Conservation (phyloP, 164 flowering plant genomes). For the Vitis riparia region DNA sequence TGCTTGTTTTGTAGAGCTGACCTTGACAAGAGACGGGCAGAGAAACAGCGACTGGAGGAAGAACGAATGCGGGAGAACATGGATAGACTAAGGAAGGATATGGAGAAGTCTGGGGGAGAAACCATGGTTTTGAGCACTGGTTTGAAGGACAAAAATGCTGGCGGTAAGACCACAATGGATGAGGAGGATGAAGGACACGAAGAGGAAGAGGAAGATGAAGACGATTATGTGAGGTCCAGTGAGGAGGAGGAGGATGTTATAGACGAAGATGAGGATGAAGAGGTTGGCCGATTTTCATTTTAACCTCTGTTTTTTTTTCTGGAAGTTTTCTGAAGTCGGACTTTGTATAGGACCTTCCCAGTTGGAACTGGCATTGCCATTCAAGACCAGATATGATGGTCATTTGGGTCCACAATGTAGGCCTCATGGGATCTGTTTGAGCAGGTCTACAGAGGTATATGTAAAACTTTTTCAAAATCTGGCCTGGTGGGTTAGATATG, state of each 20-base stretch:
- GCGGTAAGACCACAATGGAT: conserved; percentile 21
- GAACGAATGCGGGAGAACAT: conserved; percentile 66
- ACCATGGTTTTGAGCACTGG: conserved; percentile 83
- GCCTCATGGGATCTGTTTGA: too few relatives aligned
- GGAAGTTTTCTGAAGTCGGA: too few relatives aligned
- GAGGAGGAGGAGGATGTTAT: conserved; percentile 51
- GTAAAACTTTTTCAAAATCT: too few relatives aligned
- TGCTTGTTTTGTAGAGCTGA: conserved; percentile 60
- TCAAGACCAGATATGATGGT: too few relatives aligned
- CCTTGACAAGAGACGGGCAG: conserved; percentile 85
- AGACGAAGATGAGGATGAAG: conserved; percentile 78
- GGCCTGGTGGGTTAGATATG: too few relatives aligned
- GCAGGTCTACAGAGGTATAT: too few relatives aligned
- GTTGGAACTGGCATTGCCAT: too few relatives aligned
- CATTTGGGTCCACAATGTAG: too few relatives aligned
- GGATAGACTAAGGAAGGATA: conserved; percentile 85
- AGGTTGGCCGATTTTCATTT: conserved; percentile 42
- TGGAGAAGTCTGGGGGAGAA: conserved; percentile 74
- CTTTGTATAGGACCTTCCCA: too few relatives aligned
- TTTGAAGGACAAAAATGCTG: conserved; percentile 53
- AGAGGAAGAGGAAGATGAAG: conserved; percentile 51
- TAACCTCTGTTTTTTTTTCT: conserved; percentile 2
- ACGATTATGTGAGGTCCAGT: conserved; percentile 25
- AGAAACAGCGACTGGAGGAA: conserved; percentile 80
- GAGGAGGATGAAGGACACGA: conserved; percentile 62